A percentile compares a stretch with the other conserved stretches of the same genome.
Evolutionary conservation across 78 protist species (phyloP).

Genomic region (Cavenderia fasciculata): DNA sequence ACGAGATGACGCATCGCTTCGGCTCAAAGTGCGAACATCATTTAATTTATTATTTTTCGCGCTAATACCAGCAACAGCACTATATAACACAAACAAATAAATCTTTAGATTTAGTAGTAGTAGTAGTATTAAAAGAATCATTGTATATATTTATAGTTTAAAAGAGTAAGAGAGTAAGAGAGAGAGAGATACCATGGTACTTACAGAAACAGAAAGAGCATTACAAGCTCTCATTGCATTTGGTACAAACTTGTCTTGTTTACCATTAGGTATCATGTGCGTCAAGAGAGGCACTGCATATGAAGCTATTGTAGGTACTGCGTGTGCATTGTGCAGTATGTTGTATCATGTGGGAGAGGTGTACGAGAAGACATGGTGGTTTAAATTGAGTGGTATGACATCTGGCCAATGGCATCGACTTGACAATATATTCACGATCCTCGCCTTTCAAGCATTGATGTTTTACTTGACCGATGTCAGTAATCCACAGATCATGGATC

Average conservation of each 20-base stretch:
- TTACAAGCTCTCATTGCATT: slow-evolving; percentile 58
- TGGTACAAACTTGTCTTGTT: slow-evolving; percentile 52
- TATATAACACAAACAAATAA: no score
- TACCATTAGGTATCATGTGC: slow-evolving; percentile 51
- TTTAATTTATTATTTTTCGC: no score
- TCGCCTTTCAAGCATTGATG: slow-evolving; percentile 60
- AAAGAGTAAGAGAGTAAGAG: no score
- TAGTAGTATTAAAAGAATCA: no score
- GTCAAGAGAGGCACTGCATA: slow-evolving; percentile 57
- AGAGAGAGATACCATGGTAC: no score
- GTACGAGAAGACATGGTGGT: slow-evolving; percentile 57
- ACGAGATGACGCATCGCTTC: no score
- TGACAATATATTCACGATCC: slow-evolving; percentile 65
- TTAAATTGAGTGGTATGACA: slow-evolving; percentile 43
- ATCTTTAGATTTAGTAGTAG: no score
- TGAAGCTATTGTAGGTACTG: slow-evolving; percentile 59
- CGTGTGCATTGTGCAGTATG: slow-evolving; percentile 64
- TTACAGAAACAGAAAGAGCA: no score
- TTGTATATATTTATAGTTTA: no score
- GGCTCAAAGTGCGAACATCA: no score
- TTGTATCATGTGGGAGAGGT: slow-evolving; percentile 76
- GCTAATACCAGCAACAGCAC: no score
- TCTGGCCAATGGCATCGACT: slow-evolving; percentile 77
- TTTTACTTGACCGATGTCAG: slow-evolving; percentile 48
- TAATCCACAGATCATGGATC: slow-evolving; percentile 25